Evolutionary conservation across 1,139 yeast genomes (phyloP).

Genomic region (Torulaspora globosa): DNA sequence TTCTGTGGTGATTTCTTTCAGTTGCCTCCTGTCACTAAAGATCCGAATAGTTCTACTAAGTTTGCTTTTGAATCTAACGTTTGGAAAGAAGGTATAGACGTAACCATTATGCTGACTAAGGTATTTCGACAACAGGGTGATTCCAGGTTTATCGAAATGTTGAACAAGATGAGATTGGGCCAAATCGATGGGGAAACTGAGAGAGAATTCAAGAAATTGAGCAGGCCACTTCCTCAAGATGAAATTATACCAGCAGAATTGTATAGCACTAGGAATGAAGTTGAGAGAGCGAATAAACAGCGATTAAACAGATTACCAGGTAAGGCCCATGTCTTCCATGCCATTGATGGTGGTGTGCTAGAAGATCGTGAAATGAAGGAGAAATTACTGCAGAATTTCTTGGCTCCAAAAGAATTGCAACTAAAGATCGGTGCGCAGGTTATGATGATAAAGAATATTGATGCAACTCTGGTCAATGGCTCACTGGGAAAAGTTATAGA

Average conservation of each 20-base stretch:
- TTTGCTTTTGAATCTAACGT: slow-evolving; percentile 77
- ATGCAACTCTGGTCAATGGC: slow-evolving; percentile 85
- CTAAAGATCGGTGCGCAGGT: slow-evolving; percentile 88
- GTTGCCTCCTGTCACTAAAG: slow-evolving; percentile 71
- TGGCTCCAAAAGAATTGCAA: slow-evolving; percentile 62
- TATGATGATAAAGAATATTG: slow-evolving; percentile 90
- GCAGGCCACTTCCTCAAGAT: slow-evolving; percentile 52
- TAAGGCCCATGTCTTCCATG: slow-evolving; percentile 44
- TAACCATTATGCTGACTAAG: slow-evolving; percentile 65
- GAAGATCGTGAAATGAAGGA: slow-evolving; percentile 44
- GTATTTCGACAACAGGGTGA: slow-evolving; percentile 94
- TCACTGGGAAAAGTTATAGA: slow-evolving; percentile 82
- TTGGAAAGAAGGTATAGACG: slow-evolving; percentile 65
- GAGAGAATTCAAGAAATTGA: slow-evolving; percentile 50
- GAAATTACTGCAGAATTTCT: slow-evolving; percentile 53
- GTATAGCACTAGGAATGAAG: slow-evolving; percentile 80
- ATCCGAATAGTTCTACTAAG: slow-evolving; percentile 31
- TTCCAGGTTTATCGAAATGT: slow-evolving; percentile 69
- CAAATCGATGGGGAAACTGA: slow-evolving; percentile 52
- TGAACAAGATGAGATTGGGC: slow-evolving; percentile 84
- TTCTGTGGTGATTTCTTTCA: slow-evolving; percentile 91
- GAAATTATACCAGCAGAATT: slow-evolving; percentile 82
- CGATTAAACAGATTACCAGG: slow-evolving; percentile 54
- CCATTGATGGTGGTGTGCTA: slow-evolving; percentile 62
- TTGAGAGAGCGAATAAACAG: slow-evolving; percentile 65